phyloP scores from a whole-genome alignment of 768 basidiomycete species.

The Tephrocybe sp. region DNA sequence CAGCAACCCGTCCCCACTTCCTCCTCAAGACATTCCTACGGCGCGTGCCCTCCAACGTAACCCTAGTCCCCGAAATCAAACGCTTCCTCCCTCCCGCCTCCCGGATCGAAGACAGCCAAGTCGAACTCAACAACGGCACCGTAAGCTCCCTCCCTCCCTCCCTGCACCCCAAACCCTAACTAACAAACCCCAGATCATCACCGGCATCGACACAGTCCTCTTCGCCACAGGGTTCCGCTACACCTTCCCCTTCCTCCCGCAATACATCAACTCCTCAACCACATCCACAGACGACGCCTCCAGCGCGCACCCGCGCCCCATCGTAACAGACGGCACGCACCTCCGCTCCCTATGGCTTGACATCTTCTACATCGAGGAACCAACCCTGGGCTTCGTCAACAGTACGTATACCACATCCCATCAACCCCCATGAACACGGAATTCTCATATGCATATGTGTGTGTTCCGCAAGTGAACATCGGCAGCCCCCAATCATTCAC shows the following conservation, averaged over 20 bases:
- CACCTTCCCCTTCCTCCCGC: constrained; percentile 42
- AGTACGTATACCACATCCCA: no score
- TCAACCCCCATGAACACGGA: no score
- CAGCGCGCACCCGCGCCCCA: constrained; percentile 25
- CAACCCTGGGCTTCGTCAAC: constrained; percentile 40
- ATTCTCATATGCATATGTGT: no score
- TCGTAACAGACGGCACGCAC: constrained; percentile 41
- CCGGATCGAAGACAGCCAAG: constrained; percentile 21
- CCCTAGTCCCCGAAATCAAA: constrained; percentile 40
- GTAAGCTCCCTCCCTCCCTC: constrained; percentile 19
- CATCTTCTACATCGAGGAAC: constrained; percentile 44
- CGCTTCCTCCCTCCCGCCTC: constrained; percentile 28
- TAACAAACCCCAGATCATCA: constrained; percentile 24
- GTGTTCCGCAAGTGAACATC: constrained; percentile 34
- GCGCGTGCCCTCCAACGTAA: constrained; percentile 32
- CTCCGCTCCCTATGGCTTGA: constrained; percentile 41
- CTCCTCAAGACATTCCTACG: constrained; percentile 16
- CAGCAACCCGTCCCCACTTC: constrained; percentile 2
- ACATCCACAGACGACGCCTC: constrained; percentile 16
- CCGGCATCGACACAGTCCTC: constrained; percentile 35
- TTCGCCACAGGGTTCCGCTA: constrained; percentile 46
- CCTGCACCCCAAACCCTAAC: background rate
- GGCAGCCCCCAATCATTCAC: constrained; percentile 36
- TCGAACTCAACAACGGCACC: constrained; percentile 39
- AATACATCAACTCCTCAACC: constrained; percentile 29